phyloP scores from a whole-genome alignment of 495 filamentous ascomycete genomes.

The Massariosphaeria phaeospora region DNA sequence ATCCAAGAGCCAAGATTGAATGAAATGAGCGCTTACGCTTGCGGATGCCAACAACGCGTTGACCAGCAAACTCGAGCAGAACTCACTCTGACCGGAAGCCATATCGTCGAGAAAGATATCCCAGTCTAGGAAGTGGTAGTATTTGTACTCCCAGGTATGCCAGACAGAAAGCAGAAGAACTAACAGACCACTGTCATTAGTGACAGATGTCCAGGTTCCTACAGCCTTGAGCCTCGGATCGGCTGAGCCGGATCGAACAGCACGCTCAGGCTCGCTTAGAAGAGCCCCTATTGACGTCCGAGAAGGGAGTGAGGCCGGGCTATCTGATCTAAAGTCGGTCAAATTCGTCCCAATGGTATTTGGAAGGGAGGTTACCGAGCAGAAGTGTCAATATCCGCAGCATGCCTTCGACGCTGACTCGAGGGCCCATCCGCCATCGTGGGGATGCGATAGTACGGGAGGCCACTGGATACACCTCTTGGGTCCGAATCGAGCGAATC shows the following conservation, averaged over 20 bases:
- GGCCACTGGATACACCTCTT: not conserved
- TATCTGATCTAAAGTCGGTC: conserved; percentile 20
- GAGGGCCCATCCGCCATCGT: conserved; percentile 2
- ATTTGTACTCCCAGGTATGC: conserved; percentile 17
- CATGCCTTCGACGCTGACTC: conserved; percentile 17
- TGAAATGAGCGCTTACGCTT: conserved; percentile 22
- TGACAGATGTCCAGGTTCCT: conserved; percentile 16
- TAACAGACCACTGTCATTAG: conserved; percentile 1
- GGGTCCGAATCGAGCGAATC: not conserved
- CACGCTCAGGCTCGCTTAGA: not conserved
- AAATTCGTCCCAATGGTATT: not conserved
- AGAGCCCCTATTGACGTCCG: conserved; percentile 7
- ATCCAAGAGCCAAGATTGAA: not conserved
- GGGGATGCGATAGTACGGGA: not conserved
- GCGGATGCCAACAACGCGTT: conserved; percentile 23
- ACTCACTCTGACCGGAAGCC: not conserved
- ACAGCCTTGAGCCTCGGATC: conserved; percentile 8
- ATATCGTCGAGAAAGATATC: conserved; percentile 22
- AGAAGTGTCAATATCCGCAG: conserved; percentile 17
- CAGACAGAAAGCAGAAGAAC: conserved; percentile 7
- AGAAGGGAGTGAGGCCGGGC: not conserved
- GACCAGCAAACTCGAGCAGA: conserved; percentile 22
- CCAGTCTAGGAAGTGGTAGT: conserved; percentile 27
- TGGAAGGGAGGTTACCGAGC: conserved; percentile 3
- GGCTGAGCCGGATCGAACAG: not conserved